Conservation (phyloP, 2,329 filamentous ascomycete species). For the Lasiodiplodia citricola region DNA sequence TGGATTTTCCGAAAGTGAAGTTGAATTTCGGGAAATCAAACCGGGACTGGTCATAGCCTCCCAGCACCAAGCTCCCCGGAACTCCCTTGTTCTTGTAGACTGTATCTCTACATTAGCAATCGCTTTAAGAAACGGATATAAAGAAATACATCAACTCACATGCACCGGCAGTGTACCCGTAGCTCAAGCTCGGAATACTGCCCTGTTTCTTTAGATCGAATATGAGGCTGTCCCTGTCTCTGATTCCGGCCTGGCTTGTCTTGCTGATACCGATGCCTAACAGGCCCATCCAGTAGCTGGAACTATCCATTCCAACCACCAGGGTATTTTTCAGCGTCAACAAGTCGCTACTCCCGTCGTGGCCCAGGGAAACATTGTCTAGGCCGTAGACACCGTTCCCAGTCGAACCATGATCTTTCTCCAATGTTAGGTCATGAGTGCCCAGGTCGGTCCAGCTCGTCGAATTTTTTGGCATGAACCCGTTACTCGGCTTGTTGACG, state of each 20-base stretch:
- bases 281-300: slow-evolving; percentile 36
- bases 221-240: slow-evolving; percentile 36
- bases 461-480: slow-evolving; percentile 39
- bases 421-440: slow-evolving; percentile 39
- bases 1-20: slow-evolving; percentile 27
- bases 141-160: slow-evolving; percentile 34
- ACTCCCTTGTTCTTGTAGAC: slow-evolving; percentile 33
- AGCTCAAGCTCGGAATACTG: slow-evolving; percentile 42
- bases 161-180: slow-evolving; percentile 44
- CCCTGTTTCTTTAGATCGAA: slow-evolving; percentile 36
- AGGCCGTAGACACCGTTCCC: slow-evolving; percentile 38
- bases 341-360: slow-evolving; percentile 30
- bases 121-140: background rate
- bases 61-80: slow-evolving; percentile 45
- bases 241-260: slow-evolving; percentile 39
- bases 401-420: slow-evolving; percentile 37
- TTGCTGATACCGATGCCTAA: slow-evolving; percentile 24
- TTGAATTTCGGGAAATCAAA: slow-evolving; percentile 37
- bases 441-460: slow-evolving; percentile 41
- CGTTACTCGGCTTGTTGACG: slow-evolving; percentile 37
- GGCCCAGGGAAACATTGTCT: slow-evolving; percentile 39
- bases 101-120: background rate
- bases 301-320: slow-evolving; percentile 37
- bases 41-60: slow-evolving; percentile 50
- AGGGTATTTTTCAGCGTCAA: slow-evolving; percentile 38